Base-by-base conservation (phyloP, 2,329 filamentous ascomycete species). In the Hypoxylon sp. region DNA sequence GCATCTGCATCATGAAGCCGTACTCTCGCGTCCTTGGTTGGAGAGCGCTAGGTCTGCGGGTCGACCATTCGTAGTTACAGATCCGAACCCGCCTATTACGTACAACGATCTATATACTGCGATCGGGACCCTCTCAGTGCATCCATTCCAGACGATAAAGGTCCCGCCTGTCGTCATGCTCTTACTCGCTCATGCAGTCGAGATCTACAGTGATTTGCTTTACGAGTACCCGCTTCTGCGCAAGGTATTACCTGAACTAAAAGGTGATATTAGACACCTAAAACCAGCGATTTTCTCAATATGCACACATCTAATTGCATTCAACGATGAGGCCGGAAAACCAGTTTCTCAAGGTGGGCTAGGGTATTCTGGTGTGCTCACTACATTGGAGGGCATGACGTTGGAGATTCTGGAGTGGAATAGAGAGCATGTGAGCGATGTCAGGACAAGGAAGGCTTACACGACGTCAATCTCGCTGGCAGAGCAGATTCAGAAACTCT, bases 391-490 rank as follows among this genome's bases (percentile, higher is more conserved):
- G 25, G 82, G 82, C 1, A 78, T 84, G 75, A 71, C 74, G n/a
- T 73, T 79, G 55, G 77, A 83, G 71, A 70, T 84, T 0, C 68
- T 83, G 0, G 81, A 82, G 42, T 83, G 82, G 81, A 83, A 84
- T 65, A 69, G 65, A 1, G 80, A 81, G 63, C 81, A 82, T 50
- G 72, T 64, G 11, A 68, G 69, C 11, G 57, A 70, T 22, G 70
- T 51, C 42, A 68, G 44, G 44, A 69, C 55, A 4, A 76, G 74
- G 59, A 77, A 77, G 62, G 73, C 73, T 1, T 83, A 82, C 63
- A 80, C 77, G 54, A 81, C 75, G 33, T 83, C 80, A 17, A 72
- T 83, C 6, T 76, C 77, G 1, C 72, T 82, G 40, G 81, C 81
- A 1, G 81, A 82, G 13, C 79, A 81, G 64, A 80, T 82, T 2